phyloP scores from a whole-genome alignment of 257 asterid genomes.

The Datura wrightii region DNA sequence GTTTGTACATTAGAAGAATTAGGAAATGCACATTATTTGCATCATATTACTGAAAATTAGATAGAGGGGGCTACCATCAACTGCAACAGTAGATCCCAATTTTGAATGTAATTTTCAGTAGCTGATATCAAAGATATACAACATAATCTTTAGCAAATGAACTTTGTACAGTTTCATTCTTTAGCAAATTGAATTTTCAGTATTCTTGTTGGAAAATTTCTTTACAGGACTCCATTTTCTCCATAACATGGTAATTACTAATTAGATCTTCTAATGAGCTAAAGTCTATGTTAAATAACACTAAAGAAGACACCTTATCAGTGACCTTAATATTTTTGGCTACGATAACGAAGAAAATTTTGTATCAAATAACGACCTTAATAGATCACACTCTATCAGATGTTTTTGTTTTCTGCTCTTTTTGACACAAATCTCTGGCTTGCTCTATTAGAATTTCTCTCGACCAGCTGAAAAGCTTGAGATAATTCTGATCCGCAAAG shows the following conservation, averaged over 20 bases:
- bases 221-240: not conserved
- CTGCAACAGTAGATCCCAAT: not conserved
- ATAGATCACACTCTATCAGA: not conserved
- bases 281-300: not conserved
- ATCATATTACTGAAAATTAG: not conserved
- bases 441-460: not conserved
- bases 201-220: not conserved
- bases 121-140: not conserved
- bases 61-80: not conserved
- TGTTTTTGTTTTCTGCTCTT: not conserved
- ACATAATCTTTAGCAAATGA: not conserved
- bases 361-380: not conserved
- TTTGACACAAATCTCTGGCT: not conserved
- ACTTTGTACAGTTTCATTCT: not conserved
- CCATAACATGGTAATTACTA: not conserved
- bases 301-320: not conserved
- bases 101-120: slow-evolving; percentile 15
- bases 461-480: not conserved
- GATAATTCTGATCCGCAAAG: not conserved
- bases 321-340: not conserved
- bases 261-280: not conserved
- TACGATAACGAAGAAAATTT: too few species aligned
- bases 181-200: not conserved
- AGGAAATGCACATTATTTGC: not conserved
- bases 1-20: not conserved